A percentile compares a stretch with the other conserved stretches of the same genome.
phyloP scores from a whole-genome alignment of 768 basidiomycete species.

The Pulveroboletus frians region DNA sequence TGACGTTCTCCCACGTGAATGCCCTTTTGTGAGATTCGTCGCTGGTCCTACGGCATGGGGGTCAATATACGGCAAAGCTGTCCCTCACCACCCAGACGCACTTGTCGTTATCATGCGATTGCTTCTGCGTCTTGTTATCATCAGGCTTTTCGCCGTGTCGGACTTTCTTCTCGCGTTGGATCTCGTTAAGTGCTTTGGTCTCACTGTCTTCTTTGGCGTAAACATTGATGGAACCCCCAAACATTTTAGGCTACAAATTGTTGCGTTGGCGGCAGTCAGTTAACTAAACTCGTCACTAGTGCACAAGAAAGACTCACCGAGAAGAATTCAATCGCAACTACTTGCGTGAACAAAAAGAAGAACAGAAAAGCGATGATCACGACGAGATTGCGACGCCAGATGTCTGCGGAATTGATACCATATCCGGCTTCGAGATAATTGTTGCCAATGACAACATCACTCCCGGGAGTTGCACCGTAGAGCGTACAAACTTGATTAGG shows the following conservation, averaged over 20 bases:
- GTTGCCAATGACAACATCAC: slow-evolving; percentile 48
- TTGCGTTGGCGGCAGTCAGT: background rate
- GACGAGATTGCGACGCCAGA: slow-evolving; percentile 66
- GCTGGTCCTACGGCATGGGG: background rate
- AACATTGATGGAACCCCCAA: slow-evolving; percentile 44
- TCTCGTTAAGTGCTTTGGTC: slow-evolving; percentile 50
- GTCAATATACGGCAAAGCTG: slow-evolving; percentile 1
- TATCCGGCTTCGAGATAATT: slow-evolving; percentile 59
- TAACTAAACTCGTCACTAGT: background rate
- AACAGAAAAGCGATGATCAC: slow-evolving; percentile 68
- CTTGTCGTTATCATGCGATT: slow-evolving; percentile 14
- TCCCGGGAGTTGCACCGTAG: slow-evolving; percentile 58
- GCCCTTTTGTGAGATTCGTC: slow-evolving; percentile 19
- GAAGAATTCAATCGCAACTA: slow-evolving; percentile 60
- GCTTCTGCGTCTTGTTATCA: slow-evolving; percentile 20
- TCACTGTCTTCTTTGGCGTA: slow-evolving; percentile 57
- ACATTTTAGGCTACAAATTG: slow-evolving; percentile 27
- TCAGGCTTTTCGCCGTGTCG: slow-evolving; percentile 32
- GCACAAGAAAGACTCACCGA: slow-evolving; percentile 39
- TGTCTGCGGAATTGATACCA: slow-evolving; percentile 42
- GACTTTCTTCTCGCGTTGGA: slow-evolving; percentile 50
- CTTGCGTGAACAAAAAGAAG: slow-evolving; percentile 64
- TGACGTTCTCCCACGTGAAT: slow-evolving; percentile 80
- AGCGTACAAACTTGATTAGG: slow-evolving; percentile 77
- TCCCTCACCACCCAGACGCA: slow-evolving; percentile 2